phyloP scores from a whole-genome alignment of 257 asterid species.

The Voacanga thouarsii region DNA sequence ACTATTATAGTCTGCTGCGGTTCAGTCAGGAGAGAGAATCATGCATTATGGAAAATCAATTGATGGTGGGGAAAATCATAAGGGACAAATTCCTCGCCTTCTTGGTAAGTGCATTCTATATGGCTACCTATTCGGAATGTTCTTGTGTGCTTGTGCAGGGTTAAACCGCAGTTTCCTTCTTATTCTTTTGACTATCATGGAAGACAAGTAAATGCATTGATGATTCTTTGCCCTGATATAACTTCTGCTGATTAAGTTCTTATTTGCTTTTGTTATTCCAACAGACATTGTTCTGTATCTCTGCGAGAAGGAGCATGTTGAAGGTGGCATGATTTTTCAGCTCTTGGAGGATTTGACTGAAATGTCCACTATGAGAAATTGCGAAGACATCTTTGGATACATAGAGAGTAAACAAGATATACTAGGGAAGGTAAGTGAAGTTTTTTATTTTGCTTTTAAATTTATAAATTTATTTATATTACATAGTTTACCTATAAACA shows the following conservation, averaged over 20 bases:
- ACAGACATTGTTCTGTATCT: conserved; percentile 88
- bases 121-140: neutral
- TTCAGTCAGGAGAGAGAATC: conserved; percentile 64
- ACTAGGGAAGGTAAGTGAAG: conserved; percentile 76
- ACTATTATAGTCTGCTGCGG: conserved; percentile 67
- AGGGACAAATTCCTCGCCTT: conserved; percentile 91
- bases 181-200: neutral
- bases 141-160: neutral
- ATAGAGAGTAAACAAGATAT: conserved; percentile 96
- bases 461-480: neutral
- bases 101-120: conserved; percentile 58
- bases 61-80: conserved; percentile 56
- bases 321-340: conserved; percentile 99
- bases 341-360: conserved; percentile 97
- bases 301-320: conserved; percentile 95
- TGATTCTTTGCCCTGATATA: neutral
- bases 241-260: conserved; percentile 8
- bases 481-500: neutral
- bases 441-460: too few species aligned
- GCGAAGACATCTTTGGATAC: conserved; percentile 88
- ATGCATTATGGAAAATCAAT: conserved; percentile 78
- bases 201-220: neutral
- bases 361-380: conserved; percentile 98
- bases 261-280: conserved; percentile 23
- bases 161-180: neutral